Evolutionary conservation across 352 stramenopile species (phyloP), one percentile per base, ranked within the genome.

Genomic region (Globisporangium parvum): DNA sequence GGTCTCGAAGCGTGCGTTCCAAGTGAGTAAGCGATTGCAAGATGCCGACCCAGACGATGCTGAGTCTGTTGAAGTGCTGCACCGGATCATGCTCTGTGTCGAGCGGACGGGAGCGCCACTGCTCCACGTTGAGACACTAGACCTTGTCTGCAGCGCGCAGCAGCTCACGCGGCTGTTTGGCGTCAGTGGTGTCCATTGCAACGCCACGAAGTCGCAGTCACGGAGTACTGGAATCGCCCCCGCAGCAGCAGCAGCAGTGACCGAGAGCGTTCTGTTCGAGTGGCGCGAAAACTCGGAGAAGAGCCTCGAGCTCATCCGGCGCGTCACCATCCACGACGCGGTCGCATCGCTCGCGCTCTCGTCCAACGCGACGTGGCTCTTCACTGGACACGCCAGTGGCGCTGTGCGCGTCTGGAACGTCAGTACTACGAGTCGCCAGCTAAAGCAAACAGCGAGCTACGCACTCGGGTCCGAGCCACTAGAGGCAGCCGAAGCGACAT

Each of bases 361-460:
- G 3, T 48, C 51, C 6, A 76, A 65, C 60, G 67, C 65, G 14
- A 52, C 71, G 18, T 93, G 82, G 82, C 59, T 93, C 20, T 68
- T 88, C 31, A 72, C 65, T 24, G 75, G 77, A 0, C 69, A 77
- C 28, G 35, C 2, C 1, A 71, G 63, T 23, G 78, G 78, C 15
- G 41, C 60, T 0, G 55, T 93, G 23, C 75, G 68, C 15, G 67
- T 88, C 10, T 93, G 82, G 82, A 77, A 71, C 35, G 62, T 76
- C 26, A 35, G 20, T 5, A 47, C 5, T 31, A 4, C 39, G 1
- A 33, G n/a, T 28, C 24, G n/a, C 11, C n/a, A 42, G 0, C 40
- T 41, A 31, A 44, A 63, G 55, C 42, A 31, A 37, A 8, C 31
- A 17, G 11, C 8, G 20, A 31, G 11, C 18, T 49, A 57, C 39